Percentiles rank a stretch among this genome's conserved stretches.
Conservation (phyloP, 139 green algal genomes). For the Chlamydomonas eustigma region DNA sequence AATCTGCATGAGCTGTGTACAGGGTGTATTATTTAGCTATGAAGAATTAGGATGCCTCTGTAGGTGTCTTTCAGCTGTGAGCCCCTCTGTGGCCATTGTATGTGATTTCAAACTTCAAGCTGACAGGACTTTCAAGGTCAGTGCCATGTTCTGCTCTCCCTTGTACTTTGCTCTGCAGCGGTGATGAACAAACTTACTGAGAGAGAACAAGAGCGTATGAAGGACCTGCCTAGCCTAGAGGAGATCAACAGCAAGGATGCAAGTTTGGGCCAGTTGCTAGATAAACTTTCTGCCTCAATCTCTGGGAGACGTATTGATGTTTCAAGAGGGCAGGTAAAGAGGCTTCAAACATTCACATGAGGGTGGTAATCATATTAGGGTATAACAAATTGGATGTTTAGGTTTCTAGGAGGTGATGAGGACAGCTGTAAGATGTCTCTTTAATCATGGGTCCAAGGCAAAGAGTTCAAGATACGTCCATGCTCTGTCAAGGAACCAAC, state of each 20-base stretch:
- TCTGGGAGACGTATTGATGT: slow-evolving; percentile 1
- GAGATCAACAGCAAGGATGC: neutral
- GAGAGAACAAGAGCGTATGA: slow-evolving; percentile 2
- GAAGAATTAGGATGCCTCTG: too few relatives aligned
- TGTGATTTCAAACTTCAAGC: neutral
- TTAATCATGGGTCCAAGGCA: too few relatives aligned
- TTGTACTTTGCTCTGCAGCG: neutral
- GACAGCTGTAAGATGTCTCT: too few relatives aligned
- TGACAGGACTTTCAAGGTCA: neutral
- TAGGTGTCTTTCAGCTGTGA: too few relatives aligned
- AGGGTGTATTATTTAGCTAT: neutral
- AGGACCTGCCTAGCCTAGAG: slow-evolving; percentile 1
- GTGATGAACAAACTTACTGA: slow-evolving; percentile 5
- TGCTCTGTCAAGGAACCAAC: too few relatives aligned
- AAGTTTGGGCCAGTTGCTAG: neutral
- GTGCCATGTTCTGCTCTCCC: neutral
- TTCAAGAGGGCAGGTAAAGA: neutral
- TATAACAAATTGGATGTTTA: too few relatives aligned
- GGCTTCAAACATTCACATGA: too few relatives aligned
- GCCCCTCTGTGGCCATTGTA: too few relatives aligned
- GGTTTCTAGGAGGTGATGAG: too few relatives aligned
- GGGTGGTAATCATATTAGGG: too few relatives aligned
- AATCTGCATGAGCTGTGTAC: neutral
- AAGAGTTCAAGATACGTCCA: too few relatives aligned
- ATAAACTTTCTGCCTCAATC: slow-evolving; percentile 3